phyloP scores from a whole-genome alignment of 305 asterid genomes.

The Coffea humblotiana region DNA sequence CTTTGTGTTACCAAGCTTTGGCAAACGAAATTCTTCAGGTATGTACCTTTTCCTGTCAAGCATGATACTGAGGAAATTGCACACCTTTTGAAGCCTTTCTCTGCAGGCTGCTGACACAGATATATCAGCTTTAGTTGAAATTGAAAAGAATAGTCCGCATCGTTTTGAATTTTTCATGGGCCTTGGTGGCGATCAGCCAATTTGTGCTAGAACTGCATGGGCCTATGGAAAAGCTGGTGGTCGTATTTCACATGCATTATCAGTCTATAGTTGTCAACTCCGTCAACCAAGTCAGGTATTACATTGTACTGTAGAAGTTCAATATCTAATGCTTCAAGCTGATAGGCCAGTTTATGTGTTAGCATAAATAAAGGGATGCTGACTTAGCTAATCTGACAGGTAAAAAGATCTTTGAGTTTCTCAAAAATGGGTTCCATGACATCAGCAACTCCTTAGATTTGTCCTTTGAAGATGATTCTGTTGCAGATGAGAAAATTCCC shows the following conservation, averaged over 20 bases:
- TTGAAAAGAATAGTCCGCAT: constrained; percentile 94
- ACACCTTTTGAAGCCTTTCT: constrained; percentile 28
- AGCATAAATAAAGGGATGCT: constrained; percentile 22
- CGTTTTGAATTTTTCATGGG: constrained; percentile 99
- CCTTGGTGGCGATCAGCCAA: constrained; percentile 91
- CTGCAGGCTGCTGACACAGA: constrained; percentile 99
- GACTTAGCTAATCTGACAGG: constrained; percentile 61
- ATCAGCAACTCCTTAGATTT: constrained; percentile 93
- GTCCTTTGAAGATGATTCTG: constrained; percentile 92
- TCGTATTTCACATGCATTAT: constrained; percentile 94
- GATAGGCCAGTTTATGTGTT: background rate
- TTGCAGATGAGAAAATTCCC: constrained; percentile 98
- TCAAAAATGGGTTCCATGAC: constrained; percentile 80
- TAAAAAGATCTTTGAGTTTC: constrained; percentile 86
- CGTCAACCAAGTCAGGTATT: constrained; percentile 89
- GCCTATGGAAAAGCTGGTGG: constrained; percentile 97
- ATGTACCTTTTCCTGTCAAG: constrained; percentile 18
- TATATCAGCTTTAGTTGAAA: constrained; percentile 96
- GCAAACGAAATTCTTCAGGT: constrained; percentile 99
- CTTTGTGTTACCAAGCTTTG: constrained; percentile 86
- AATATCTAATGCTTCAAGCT: background rate
- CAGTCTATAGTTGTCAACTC: constrained; percentile 90
- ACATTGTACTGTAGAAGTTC: background rate
- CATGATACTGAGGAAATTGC: constrained; percentile 21
- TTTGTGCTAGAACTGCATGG: constrained; percentile 99